A percentile compares a stretch with the other conserved stretches of the same genome.
These are phyloP conservation scores for Helianthus annuus DNA, from an alignment of 129 eudicot genomes.

Conservation along the genomic window HanXRQr2.0-SUNRISE NC_035446.2:163192935-163193434, in stretches of 20 bases:
- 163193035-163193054: no score
- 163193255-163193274: conserved; percentile 46
- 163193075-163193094: no score
- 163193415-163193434: no score
- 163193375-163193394: no score
- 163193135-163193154: conserved; percentile 29
- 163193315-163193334: conserved; percentile 10
- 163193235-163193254: conserved; percentile 33
- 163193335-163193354: background rate
- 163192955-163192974: no score
- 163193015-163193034: no score
- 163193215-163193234: conserved; percentile 39
- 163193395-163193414: no score
- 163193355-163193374: background rate
- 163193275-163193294: conserved; percentile 53
- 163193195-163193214: conserved; percentile 29
- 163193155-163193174: conserved; percentile 29
- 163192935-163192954: no score
- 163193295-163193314: conserved; percentile 44
- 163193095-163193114: no score
- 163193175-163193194: conserved; percentile 9
- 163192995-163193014: no score
- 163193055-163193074: background rate
- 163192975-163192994: no score
- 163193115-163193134: background rate